Base-by-base conservation (phyloP, 2,329 filamentous ascomycete species). In the Hypoxylon sp. region DNA sequence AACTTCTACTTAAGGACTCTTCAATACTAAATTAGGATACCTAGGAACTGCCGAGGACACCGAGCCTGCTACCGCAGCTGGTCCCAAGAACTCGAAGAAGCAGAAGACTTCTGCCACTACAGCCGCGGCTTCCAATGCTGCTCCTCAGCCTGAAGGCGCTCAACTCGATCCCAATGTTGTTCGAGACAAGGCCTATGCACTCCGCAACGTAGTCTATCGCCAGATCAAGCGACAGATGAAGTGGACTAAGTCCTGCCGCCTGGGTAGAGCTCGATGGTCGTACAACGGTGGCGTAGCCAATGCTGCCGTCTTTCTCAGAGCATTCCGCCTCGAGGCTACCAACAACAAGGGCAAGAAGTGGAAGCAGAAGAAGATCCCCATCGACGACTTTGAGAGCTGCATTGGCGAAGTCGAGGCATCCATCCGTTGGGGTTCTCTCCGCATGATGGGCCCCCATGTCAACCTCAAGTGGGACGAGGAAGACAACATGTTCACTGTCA, bases 361-460 rank as follows among this genome's bases (percentile, higher is more conserved):
- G 63, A 61, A 55, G 50, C 43, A 65, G 36, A 61, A 56, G 63
- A 61, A 43, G 45, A 52, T 57, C 21, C 50, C 21, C 14, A 28
- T 58, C 14, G 5, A 30, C 36, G 46, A 67, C 48, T 50, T 70
- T 23, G 14, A 68, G 48, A 19, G 30, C 11, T 38, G 79, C 59
- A 25, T 75, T 65, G 43, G 71, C 48, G 41, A 80, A 89, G 9
- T 69, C 56, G 23, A 78, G 57, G 41, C 48, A 13, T 80, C 73
- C 81, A 84, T 68, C 23, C 58, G 38, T 3, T 62, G 21, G 9
- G 41, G 49, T 3, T 32, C 62, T 17, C 41, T 65, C 32, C 17
- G 43, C 6, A 25, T 60, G 45, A 50, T 56, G 32, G 56, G 45
- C 41, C 50, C 50, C 4, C 34, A 60, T 23, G 57, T 60, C 45